Base-by-base conservation (phyloP, 2,329 filamentous ascomycete species). In the Lithohypha guttulata region DNA sequence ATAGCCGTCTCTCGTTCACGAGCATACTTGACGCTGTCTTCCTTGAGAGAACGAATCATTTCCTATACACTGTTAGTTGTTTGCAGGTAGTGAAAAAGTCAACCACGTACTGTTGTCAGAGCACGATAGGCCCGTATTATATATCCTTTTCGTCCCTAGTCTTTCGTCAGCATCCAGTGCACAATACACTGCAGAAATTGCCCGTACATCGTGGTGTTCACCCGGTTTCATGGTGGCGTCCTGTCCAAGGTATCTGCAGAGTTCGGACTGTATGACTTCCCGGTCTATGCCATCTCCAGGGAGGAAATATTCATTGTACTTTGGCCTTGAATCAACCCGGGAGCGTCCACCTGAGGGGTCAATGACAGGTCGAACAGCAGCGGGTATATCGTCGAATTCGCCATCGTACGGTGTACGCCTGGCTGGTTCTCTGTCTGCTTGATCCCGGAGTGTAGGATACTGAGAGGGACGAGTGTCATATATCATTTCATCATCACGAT, bases 211-310 rank as follows among this genome's bases (percentile, higher is more conserved):
- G 61, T 82, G 80, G 52, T 73, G 75, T 54, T 79, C 79, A 43
- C 81, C 46, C 18, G 81, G 55, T 79, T 78, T 56, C 84, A 81
- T 54, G 84, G 71, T 49, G 51, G 82, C 82, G 68, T 87, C 82
- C 60, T 84, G 84, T 55, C 82, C 82, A 51, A 87, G 71, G 59
- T 85, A 87, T 57, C 81, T 80, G 66, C 82, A 86, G 50, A 87
- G 84, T 59, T 87, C 82, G 57, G 81, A 79, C 47, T 83, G 84
- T 62, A 87, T 85, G 54, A 87, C 82, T 61, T 87, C 81, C 53
- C 81, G 77, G 59, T 83, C 81, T 61, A 87, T 87, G 57, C 82
- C 81, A 60, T 85, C 79, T 54, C 79, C 76, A 31, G 80, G 79
- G 40, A 86, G 77, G 60, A 86, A 86, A 59, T 85, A 86, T 63